Evolutionary conservation across 2,329 filamentous ascomycete genomes (phyloP).

Genomic region (Fusarium camptoceras): DNA sequence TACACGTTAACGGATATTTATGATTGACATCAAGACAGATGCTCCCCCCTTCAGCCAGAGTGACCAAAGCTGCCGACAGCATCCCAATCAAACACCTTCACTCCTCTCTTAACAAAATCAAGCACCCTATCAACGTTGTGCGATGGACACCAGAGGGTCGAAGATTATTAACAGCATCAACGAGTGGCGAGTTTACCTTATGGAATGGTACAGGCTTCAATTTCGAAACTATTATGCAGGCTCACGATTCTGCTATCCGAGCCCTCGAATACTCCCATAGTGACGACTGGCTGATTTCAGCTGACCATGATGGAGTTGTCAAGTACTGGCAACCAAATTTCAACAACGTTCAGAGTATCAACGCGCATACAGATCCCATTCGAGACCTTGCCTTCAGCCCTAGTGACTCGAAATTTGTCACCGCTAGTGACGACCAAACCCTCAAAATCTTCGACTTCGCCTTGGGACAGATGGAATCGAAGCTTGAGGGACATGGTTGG

Average conservation of each 20-base stretch:
- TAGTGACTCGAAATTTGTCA: slow-evolving; percentile 95
- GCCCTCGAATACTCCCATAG: slow-evolving; percentile 90
- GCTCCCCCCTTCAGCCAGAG: slow-evolving; percentile 83
- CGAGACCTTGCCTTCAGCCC: slow-evolving; percentile 93
- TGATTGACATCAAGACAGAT: slow-evolving; percentile 67
- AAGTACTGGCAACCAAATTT: slow-evolving; percentile 99
- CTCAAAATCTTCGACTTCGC: slow-evolving; percentile 98
- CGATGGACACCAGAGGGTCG: slow-evolving; percentile 97
- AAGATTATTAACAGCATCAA: slow-evolving; percentile 89
- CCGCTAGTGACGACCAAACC: slow-evolving; percentile 91
- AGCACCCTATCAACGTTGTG: slow-evolving; percentile 96
- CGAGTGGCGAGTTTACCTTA: slow-evolving; percentile 96
- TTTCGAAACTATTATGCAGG: slow-evolving; percentile 99
- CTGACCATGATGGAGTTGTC: slow-evolving; percentile 92
- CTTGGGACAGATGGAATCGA: slow-evolving; percentile 82
- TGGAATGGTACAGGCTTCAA: slow-evolving; percentile 99
- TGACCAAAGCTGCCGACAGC: slow-evolving; percentile 81
- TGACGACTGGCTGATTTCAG: slow-evolving; percentile 96
- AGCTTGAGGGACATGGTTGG: slow-evolving; percentile 94
- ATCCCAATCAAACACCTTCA: slow-evolving; percentile 96
- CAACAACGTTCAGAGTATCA: slow-evolving; percentile 96
- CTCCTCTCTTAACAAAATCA: slow-evolving; percentile 98
- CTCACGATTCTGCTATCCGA: slow-evolving; percentile 89
- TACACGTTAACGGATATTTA: background rate
- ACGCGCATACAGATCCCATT: slow-evolving; percentile 90